Percentiles rank a stretch among this genome's conserved stretches.
Evolutionary conservation across 495 filamentous ascomycete genomes (phyloP).

Genomic region (Aspergillus sclerotioniger): DNA sequence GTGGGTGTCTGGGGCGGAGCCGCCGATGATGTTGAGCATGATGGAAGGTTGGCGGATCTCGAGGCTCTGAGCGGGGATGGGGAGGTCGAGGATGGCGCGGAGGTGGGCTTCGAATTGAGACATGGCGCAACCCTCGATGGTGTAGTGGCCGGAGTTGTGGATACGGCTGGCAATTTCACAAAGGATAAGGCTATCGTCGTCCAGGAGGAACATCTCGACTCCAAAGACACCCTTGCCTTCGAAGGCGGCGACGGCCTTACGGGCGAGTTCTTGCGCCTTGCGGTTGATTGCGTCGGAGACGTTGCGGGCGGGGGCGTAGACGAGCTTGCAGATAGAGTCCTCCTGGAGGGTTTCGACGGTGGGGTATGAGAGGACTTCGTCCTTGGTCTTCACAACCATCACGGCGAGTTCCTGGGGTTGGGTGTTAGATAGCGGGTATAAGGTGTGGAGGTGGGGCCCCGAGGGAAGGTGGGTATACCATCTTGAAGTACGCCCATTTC

Average conservation of each 20-base stretch:
- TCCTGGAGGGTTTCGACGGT: constrained; percentile 94
- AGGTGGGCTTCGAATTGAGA: constrained; percentile 94
- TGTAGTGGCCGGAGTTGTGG: constrained; percentile 97
- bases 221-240: constrained; percentile 92
- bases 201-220: constrained; percentile 93
- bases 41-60: constrained; percentile 67
- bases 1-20: constrained; percentile 66
- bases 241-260: constrained; percentile 73
- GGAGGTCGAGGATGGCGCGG: constrained; percentile 77
- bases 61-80: constrained; percentile 60
- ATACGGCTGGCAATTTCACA: constrained; percentile 95
- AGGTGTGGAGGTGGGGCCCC: background rate
- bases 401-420: constrained; percentile 70
- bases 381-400: constrained; percentile 90
- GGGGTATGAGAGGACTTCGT: constrained; percentile 76
- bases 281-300: constrained; percentile 60
- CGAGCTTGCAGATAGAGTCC: constrained; percentile 92
- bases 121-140: constrained; percentile 86
- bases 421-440: constrained; percentile 3
- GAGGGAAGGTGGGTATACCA: constrained; percentile 32
- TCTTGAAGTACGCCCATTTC: constrained; percentile 81
- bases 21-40: constrained; percentile 97
- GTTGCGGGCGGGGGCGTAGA: constrained; percentile 78
- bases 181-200: constrained; percentile 69
- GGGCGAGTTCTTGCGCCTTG: constrained; percentile 72